Base-by-base conservation (phyloP, 495 filamentous ascomycete genomes). In the Xylaria curta region DNA sequence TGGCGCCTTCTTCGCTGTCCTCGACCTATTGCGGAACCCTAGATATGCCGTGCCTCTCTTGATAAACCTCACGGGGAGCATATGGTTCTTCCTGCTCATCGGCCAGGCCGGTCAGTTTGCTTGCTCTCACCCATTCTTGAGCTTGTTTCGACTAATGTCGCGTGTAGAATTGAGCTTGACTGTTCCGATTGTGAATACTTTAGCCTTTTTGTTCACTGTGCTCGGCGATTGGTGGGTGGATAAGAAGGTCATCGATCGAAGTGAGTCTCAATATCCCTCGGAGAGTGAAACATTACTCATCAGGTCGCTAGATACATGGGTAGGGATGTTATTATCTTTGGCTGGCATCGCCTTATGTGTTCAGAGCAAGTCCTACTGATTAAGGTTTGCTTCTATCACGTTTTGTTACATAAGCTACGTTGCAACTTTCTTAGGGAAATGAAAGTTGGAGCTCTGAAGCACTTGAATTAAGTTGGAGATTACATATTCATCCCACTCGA, bases 1-100 rank as follows among this genome's bases (percentile, higher is more conserved):
- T 28, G 86, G 86, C 0, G 79, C 89, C 0, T 85, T 90, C 66
- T 95, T 91, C 76, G 94, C 89, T 17, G 91, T 95, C 19, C 73
- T 89, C 9, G 96, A 97, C 79, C 81, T 98, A 75, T 81, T 98
- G 13, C 82, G 87, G 58, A 94, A 92, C 69, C 94, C 94, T 59
- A 87, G 87, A 33, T 99, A 99, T 81, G 91, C 93, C 13, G 78
- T 97, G 46, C 95, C 95, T 33, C 78, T 99, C 75, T 82, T 97
- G 63, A 84, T 97, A 36, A 99, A 99, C 77, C 80, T 98, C 74
- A 97, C 96, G 44, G 96, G 96, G 69, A 97, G 93, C 76, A 87
- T 99, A 72, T 99, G 96, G 96, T 99, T 99, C 76, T 99, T 99
- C 77, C 79, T 98, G 74, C 83, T 99, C 72, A 93, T 99, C 84